Evolutionary conservation across 1,139 yeast species (phyloP), one percentile per base, ranked within the genome.

Genomic region (Yamadazyma mexicana): DNA sequence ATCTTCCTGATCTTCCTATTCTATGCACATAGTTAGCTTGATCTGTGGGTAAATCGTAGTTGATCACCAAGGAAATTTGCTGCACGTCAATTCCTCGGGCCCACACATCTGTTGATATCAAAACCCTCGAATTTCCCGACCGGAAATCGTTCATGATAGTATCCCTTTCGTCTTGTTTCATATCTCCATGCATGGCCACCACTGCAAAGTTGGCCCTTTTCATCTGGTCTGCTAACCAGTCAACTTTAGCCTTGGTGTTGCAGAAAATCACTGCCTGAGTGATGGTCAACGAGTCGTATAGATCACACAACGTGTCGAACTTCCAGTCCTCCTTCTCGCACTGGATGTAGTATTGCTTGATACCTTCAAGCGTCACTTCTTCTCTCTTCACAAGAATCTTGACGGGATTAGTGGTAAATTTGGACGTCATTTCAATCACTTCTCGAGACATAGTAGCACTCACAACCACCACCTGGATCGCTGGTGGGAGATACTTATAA

Each of bases 81-180:
- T 91, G 98, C 20, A 91, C 98, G 62, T 91, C 98, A 41, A 91
- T 91, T 38, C 98, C 98, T 59, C 98, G 75, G 1, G 98, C 98
- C 95, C 96, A 89, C 33, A 92, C 94, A 62, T 92, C 98, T 4
- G 98, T 92, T 17, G 97, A 87, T 33, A 92, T 89, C 44, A 92
- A 67, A 8, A 92, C 96, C 42, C 98, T 73, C 6, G 89, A 82
- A 49, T 77, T 78, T 0, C 92, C 92, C 20, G 82, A 65, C 49
- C 94, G 69, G 61, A 85, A 85, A 56, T 89, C 97, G 54, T 79
- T 79, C 98, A 92, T 92, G 46, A 91, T 83, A 40, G 73, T 69
- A 60, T 89, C 96, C 60, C 98, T 74, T 56, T 91, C 96, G 43
- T 84, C 88, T 64, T 92, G 98, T 54, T 86, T 84, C 96, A 92